These are phyloP conservation scores for Nyctanthes arbortristis DNA, from an alignment of 257 asterid genomes.

Conservation along the genomic window DNA sequence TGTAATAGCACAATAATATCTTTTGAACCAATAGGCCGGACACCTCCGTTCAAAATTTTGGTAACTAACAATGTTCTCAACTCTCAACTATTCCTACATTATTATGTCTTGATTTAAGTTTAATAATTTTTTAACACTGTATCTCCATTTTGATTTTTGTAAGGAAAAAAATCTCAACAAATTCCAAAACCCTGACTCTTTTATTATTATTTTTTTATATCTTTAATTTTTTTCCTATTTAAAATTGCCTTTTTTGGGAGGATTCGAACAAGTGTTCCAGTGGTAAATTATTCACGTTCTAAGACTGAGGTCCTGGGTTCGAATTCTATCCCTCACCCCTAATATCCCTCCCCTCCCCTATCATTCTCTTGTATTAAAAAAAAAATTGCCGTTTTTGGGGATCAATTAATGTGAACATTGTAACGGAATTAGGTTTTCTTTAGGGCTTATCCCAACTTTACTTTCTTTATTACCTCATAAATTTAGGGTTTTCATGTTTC, in stretches of 20 bases:
- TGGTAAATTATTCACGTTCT: too few species aligned
- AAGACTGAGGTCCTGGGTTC: too few species aligned
- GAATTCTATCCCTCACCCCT: too few species aligned
- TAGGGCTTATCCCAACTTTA: slow-evolving; percentile 45
- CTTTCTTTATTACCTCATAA: slow-evolving; percentile 39
- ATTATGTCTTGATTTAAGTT: too few species aligned
- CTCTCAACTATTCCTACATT: not conserved
- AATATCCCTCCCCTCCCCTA: too few species aligned
- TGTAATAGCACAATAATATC: not conserved
- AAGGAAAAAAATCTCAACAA: not conserved
- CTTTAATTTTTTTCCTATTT: not conserved
- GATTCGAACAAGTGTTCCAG: too few species aligned
- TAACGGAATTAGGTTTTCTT: not conserved
- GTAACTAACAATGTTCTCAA: not conserved
- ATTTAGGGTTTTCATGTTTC: slow-evolving; percentile 44
- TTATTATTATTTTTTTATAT: not conserved
- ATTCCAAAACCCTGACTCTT: not conserved
- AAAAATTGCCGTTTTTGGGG: too few species aligned
- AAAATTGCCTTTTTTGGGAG: too few species aligned
- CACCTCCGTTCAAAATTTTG: not conserved
- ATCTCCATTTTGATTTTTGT: not conserved
- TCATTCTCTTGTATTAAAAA: too few species aligned
- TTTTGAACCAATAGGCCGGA: not conserved
- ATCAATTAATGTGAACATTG: not conserved
- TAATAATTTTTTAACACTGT: not conserved